These are phyloP conservation scores for Macadamia tetraphylla DNA, from an alignment of 164 flowering plant species.

Conservation along the genomic window DNA sequence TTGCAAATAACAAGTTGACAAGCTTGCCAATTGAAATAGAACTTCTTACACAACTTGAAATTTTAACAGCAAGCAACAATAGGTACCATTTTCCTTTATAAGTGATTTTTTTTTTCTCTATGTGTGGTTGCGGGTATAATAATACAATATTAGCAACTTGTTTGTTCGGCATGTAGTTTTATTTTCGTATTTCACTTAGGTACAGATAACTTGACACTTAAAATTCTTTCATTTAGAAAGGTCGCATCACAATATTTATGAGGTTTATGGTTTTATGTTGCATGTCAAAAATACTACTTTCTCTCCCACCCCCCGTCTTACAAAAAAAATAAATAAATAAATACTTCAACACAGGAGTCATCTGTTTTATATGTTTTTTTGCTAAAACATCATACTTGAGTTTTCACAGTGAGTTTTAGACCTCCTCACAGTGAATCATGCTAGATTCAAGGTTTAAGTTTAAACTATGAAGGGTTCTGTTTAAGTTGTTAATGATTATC, in stretches of 20 bases:
- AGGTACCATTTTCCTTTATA: slow-evolving; percentile 35
- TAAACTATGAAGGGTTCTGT: background rate
- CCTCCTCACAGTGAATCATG: too few relatives aligned
- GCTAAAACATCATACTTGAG: too few relatives aligned
- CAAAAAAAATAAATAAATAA: too few relatives aligned
- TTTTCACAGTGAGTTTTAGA: too few relatives aligned
- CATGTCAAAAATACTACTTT: too few relatives aligned
- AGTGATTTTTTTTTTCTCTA: background rate
- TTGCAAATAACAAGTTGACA: slow-evolving; percentile 56
- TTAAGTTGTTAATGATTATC: background rate
- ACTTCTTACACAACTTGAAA: slow-evolving; percentile 47
- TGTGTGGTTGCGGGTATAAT: too few relatives aligned
- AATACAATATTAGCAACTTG: background rate
- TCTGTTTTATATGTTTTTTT: too few relatives aligned
- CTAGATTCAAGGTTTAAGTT: background rate
- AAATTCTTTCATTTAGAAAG: too few relatives aligned
- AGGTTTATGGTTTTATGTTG: too few relatives aligned
- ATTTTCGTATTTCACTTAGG: background rate
- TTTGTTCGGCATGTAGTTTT: background rate
- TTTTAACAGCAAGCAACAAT: slow-evolving; percentile 61
- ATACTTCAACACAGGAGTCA: too few relatives aligned
- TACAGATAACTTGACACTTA: background rate
- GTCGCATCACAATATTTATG: too few relatives aligned
- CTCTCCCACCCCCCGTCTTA: too few relatives aligned
- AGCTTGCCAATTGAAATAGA: slow-evolving; percentile 74